phyloP scores from a whole-genome alignment of 2,329 filamentous ascomycete species.

The Pseudocercospora vitis region DNA sequence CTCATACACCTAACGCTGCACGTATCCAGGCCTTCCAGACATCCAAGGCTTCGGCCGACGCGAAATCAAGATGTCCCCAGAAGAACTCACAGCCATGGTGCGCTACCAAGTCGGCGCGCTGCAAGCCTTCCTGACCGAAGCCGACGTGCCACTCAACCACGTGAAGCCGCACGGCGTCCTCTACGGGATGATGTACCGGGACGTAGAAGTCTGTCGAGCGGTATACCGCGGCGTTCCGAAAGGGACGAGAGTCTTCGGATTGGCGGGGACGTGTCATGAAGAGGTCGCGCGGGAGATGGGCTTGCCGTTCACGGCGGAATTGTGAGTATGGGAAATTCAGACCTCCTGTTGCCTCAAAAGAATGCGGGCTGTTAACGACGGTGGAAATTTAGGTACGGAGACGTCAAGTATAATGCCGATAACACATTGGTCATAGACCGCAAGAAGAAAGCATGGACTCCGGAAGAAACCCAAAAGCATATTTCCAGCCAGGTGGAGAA shows the following conservation, averaged over 20 bases:
- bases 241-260: constrained; percentile 54
- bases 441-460: constrained; percentile 56
- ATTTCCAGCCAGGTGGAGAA: constrained; percentile 44
- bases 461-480: constrained; percentile 45
- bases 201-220: constrained; percentile 53
- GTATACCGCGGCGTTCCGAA: constrained; percentile 56
- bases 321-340: constrained; percentile 29
- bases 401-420: constrained; percentile 57
- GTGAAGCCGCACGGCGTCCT: constrained; percentile 58
- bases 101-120: constrained; percentile 66
- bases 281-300: constrained; percentile 55
- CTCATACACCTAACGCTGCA: no score
- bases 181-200: constrained; percentile 56
- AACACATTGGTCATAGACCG: constrained; percentile 57
- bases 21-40: constrained; percentile 64
- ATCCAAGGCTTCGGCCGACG: constrained; percentile 64
- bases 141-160: constrained; percentile 58
- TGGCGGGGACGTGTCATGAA: constrained; percentile 57
- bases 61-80: constrained; percentile 56
- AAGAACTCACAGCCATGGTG: constrained; percentile 48
- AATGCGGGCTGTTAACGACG: no score
- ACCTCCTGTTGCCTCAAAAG: no score
- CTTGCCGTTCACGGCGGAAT: constrained; percentile 55
- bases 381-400: constrained; percentile 45
- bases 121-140: constrained; percentile 58